phyloP scores from a whole-genome alignment of 106 monocot genomes.

The Dactylorhiza incarnata region DNA sequence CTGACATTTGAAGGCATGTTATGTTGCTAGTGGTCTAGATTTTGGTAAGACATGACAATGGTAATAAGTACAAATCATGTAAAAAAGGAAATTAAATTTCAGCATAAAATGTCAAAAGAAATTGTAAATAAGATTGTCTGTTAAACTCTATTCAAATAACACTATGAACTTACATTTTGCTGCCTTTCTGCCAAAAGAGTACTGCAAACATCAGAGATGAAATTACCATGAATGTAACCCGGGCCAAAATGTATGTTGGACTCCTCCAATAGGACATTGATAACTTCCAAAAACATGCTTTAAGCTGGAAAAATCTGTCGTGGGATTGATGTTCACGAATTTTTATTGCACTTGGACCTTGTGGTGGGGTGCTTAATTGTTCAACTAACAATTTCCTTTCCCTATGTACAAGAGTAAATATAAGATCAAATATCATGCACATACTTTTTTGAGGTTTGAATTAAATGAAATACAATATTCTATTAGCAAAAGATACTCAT shows the following conservation, averaged over 20 bases:
- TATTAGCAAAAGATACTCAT: too few relatives aligned
- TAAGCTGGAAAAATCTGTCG: slow-evolving; percentile 11
- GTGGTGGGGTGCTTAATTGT: slow-evolving; percentile 15
- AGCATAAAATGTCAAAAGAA: too few relatives aligned
- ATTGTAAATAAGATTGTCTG: too few relatives aligned
- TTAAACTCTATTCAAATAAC: too few relatives aligned
- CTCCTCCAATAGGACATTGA: slow-evolving; percentile 25
- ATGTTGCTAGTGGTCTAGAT: too few relatives aligned
- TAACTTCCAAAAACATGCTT: slow-evolving; percentile 27
- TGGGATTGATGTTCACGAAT: slow-evolving; percentile 4
- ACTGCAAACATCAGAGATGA: slow-evolving; percentile 7
- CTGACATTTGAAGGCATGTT: too few relatives aligned
- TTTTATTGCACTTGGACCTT: slow-evolving; percentile 1
- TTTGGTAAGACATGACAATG: too few relatives aligned
- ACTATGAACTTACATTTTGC: slow-evolving; percentile 13
- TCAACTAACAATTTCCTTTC: slow-evolving; percentile 10
- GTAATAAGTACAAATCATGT: too few relatives aligned
- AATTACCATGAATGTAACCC: slow-evolving; percentile 2
- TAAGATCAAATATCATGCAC: not conserved
- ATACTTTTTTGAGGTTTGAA: too few relatives aligned
- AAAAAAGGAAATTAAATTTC: too few relatives aligned
- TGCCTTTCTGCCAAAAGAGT: slow-evolving; percentile 21
- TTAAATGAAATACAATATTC: too few relatives aligned
- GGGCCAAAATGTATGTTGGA: slow-evolving; percentile 15
- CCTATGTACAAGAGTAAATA: slow-evolving; percentile 6